Conservation (phyloP, 2,329 filamentous ascomycete species). For the Fusarium annulatum region DNA sequence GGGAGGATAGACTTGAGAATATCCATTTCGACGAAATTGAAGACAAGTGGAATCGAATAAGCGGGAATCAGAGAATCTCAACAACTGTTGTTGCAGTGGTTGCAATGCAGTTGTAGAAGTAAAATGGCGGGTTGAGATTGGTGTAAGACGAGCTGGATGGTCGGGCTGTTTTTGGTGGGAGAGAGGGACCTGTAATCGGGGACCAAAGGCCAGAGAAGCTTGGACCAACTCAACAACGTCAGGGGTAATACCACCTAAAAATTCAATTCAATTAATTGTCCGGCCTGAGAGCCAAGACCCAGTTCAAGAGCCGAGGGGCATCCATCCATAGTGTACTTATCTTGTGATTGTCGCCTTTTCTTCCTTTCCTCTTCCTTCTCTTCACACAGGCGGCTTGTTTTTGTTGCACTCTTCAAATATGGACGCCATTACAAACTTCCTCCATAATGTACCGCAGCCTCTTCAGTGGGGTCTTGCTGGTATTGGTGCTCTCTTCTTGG, state of each 20-base stretch:
- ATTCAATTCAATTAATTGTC: slow-evolving; percentile 15
- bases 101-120: not conserved
- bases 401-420: slow-evolving; percentile 33
- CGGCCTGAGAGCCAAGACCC: slow-evolving; percentile 13
- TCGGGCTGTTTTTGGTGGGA: slow-evolving; percentile 34
- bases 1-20: slow-evolving; percentile 58
- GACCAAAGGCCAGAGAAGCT: slow-evolving; percentile 35
- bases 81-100: slow-evolving; percentile 10
- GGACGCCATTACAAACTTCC: slow-evolving; percentile 43
- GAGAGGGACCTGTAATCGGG: slow-evolving; percentile 21
- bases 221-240: slow-evolving; percentile 47
- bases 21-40: slow-evolving; percentile 53
- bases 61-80: not conserved
- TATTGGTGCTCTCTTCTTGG: slow-evolving; percentile 69
- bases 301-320: slow-evolving; percentile 39
- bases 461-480: slow-evolving; percentile 59
- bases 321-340: slow-evolving; percentile 7
- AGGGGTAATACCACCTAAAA: slow-evolving; percentile 37
- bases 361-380: not conserved
- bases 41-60: not conserved
- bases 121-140: slow-evolving; percentile 3
- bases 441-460: slow-evolving; percentile 55
- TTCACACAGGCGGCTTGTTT: not conserved
- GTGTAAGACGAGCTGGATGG: not conserved
- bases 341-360: slow-evolving; percentile 11